These are phyloP conservation scores for Clarireedia homoeocarpa DNA, from an alignment of 2,329 filamentous ascomycete species.

Conservation along the genomic window DNA sequence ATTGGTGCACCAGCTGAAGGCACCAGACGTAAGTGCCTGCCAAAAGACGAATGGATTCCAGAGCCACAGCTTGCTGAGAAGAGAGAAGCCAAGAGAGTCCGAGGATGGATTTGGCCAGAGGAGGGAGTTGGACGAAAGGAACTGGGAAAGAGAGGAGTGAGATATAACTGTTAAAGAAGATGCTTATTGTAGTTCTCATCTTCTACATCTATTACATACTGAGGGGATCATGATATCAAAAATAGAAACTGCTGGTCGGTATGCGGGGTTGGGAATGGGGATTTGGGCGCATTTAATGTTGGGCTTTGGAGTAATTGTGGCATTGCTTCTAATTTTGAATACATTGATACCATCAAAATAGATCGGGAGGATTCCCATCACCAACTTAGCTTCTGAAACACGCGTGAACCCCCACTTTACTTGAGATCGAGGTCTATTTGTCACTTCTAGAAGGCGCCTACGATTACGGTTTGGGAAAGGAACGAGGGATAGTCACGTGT, in stretches of 20 bases:
- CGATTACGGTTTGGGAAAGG: not conserved
- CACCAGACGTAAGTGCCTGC: constrained; percentile 59
- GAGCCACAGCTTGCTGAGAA: constrained; percentile 66
- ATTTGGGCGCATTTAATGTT: not conserved
- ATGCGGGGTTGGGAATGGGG: not conserved
- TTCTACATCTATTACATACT: not conserved
- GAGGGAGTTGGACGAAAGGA: constrained; percentile 66
- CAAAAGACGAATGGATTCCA: constrained; percentile 71
- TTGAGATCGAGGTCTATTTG: too few relatives aligned
- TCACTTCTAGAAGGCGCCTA: not conserved
- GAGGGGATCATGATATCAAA: not conserved
- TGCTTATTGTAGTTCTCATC: not conserved
- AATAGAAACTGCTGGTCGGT: not conserved
- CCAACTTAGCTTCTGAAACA: not conserved
- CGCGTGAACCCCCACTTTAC: not conserved
- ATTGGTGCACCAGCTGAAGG: constrained; percentile 69
- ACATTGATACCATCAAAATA: not conserved
- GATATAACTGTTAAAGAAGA: constrained; percentile 34
- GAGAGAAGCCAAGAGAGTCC: constrained; percentile 62
- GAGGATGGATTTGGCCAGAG: constrained; percentile 71
- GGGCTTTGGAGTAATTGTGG: not conserved
- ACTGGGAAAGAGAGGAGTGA: constrained; percentile 56
- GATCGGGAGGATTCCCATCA: not conserved
- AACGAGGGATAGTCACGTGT: not conserved
- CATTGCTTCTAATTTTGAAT: not conserved